phyloP scores from a whole-genome alignment of 2,329 filamentous ascomycete species.

The Calonectria pauciramosa region DNA sequence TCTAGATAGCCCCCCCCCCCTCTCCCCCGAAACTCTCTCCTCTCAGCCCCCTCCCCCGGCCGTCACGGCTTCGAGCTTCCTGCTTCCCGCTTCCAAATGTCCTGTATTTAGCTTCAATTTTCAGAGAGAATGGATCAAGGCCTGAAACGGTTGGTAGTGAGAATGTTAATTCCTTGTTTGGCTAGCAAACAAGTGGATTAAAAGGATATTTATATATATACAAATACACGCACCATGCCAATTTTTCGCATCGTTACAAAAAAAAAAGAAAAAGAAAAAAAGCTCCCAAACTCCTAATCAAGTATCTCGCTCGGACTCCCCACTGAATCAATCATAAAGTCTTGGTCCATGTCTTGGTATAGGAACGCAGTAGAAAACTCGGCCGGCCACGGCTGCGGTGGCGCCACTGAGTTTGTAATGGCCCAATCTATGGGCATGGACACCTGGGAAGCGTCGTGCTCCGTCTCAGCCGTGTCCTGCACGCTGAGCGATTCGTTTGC shows the following conservation, averaged over 20 bases:
- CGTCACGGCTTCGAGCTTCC: neutral
- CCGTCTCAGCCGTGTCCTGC: neutral
- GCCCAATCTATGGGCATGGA: conserved; percentile 11
- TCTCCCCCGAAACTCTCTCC: neutral
- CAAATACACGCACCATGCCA: conserved; percentile 4
- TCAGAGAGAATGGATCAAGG: conserved; percentile 2
- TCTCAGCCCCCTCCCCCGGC: neutral
- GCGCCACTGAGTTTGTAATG: neutral
- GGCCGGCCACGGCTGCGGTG: neutral
- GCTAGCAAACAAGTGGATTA: neutral
- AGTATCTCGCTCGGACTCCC: conserved; percentile 12
- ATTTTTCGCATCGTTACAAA: neutral
- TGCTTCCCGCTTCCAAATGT: neutral
- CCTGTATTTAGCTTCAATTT: conserved; percentile 10
- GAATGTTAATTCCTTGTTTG: conserved; percentile 3
- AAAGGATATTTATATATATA: neutral
- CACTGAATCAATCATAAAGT: conserved; percentile 6
- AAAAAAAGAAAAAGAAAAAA: too few species aligned
- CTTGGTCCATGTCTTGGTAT: conserved; percentile 6
- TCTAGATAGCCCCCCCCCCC: neutral
- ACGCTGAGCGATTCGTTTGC: neutral
- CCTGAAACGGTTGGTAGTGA: neutral
- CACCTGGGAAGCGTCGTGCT: neutral
- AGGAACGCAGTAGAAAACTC: conserved; percentile 8
- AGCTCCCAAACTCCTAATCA: neutral